Evolutionary conservation across 1,139 yeast species (phyloP), one percentile per base, ranked within the genome.

Genomic region (Sugiyamaella castrensis): DNA sequence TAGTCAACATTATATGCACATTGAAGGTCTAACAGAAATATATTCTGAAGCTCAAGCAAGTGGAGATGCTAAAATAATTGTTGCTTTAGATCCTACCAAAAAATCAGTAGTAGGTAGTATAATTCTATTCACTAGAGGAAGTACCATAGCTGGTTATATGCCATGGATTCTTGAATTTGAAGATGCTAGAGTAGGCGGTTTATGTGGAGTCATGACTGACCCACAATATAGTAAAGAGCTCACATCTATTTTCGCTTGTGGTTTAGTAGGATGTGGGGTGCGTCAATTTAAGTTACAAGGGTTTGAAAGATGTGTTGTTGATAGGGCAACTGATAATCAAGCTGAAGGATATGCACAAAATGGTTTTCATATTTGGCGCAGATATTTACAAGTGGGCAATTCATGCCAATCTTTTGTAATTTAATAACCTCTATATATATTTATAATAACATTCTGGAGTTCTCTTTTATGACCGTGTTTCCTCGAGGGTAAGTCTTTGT

Each of bases 211-310:
- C 0, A 71, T 80, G 15, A 76, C 79, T 31, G 83, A 80, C 56
- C 80, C 80, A 16, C 72, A 73, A 53, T 80, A 79, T 62, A 36
- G 16, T 35, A 35, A 31, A 12, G 47, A 43, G 33, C 37, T 47
- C 2, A 24, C 72, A 12, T 8, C 34, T n/a, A 36, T 42, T 9
- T 42, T 42, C 40, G 28, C 33, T 2, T 42, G 40, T 27, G 86
- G 85, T 1, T 70, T 81, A 48, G 75, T 81, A 7, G 79, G 84
- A 55, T 76, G 84, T 51, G 84, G 80, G 3, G 76, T 81, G 33
- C 75, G 82, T 4, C 76, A 73, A 55, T 69, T 79, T 52, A 78
- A 77, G 48, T 55, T 60, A 32, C 63, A 65, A 46, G 61, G 61
- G 12, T 57, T 64, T 37, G 66, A 64, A 28, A 56, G 66, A 16